Evolutionary conservation across 768 basidiomycete species (phyloP).

Genomic region (Termitomyces heimii): DNA sequence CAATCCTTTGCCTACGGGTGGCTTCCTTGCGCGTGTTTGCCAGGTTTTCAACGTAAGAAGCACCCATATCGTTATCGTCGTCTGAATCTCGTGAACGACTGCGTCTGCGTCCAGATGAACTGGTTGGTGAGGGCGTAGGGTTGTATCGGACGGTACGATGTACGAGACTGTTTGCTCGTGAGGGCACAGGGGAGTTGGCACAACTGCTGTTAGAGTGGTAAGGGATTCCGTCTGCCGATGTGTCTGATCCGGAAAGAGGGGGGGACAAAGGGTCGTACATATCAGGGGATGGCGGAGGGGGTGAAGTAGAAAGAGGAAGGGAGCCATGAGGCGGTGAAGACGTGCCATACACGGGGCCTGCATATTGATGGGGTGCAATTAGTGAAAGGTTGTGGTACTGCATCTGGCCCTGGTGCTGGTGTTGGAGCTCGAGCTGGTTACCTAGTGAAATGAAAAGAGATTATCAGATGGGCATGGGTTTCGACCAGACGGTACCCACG

Average conservation of each 20-base stretch:
- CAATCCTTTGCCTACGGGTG: constrained; percentile 77
- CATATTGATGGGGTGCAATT: constrained; percentile 64
- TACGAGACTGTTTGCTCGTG: constrained; percentile 69
- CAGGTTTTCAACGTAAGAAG: constrained; percentile 61
- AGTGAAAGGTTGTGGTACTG: constrained; percentile 56
- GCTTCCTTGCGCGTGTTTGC: constrained; percentile 80
- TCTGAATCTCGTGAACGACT: constrained; percentile 74
- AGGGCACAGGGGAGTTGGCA: constrained; percentile 74
- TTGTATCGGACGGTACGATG: constrained; percentile 74
- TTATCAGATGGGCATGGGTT: constrained; percentile 67
- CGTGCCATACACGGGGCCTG: constrained; percentile 48
- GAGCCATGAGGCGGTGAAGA: constrained; percentile 62
- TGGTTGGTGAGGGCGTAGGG: constrained; percentile 76
- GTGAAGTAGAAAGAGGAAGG: constrained; percentile 61
- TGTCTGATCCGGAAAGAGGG: constrained; percentile 85
- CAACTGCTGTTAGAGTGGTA: constrained; percentile 75
- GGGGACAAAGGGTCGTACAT: constrained; percentile 83
- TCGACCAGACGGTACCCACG: constrained; percentile 57
- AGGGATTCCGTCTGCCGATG: constrained; percentile 78
- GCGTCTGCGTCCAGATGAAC: constrained; percentile 63
- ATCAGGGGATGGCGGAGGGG: constrained; percentile 72
- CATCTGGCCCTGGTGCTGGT: constrained; percentile 46
- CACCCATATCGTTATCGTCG: constrained; percentile 69
- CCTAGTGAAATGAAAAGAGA: constrained; percentile 51
- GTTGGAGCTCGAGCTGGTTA: constrained; percentile 48